Base-by-base conservation (phyloP, 2,329 filamentous ascomycete genomes). In the Alternaria metachromatica region DNA sequence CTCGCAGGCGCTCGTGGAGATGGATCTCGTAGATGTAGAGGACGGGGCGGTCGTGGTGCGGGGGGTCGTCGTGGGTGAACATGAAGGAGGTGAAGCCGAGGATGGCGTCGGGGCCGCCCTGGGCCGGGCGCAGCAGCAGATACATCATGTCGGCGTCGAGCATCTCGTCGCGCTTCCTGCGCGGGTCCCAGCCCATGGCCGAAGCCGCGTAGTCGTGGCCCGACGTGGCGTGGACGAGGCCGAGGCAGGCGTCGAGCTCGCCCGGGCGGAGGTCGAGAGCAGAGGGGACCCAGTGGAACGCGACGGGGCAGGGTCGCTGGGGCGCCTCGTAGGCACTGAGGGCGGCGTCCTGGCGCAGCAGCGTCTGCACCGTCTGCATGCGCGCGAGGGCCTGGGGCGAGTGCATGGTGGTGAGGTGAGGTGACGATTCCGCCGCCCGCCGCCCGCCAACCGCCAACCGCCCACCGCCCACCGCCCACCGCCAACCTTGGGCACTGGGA, bases 11-110 rank as follows among this genome's bases (percentile, higher is more conserved):
- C 1, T 84, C 80, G 41, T 82, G 79, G 4, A 94, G 84, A 73
- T 95, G 92, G 37, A 95, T 88, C 80, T 95, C 92, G 76, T 94
- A 95, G 77, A 92, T 90, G 78, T 94, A 95, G 20, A 93, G 75
- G 3, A 94, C 91, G 0, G 88, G 83, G n/a, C 76, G 76, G n/a
- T 74, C 51, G 15, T 71, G 57, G 46, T 78, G 56, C 3, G 75
- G 72, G 2, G 75, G 68, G 65, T 89, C 87, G 73, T 93, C 90
- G 71, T 86, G 87, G 0, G 89, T 90, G 4, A 89, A 87, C 89
- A 92, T 91, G 70, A 92, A 82, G 30, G 76, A 91, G 1, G 86
- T 83, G 71, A 92, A 80, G 53, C 73, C 78, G 9, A 76, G 21
- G 18, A 77, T 68, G 3, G 57, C 54, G 20, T 60, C 50, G 21